Evolutionary conservation across 768 basidiomycete species (phyloP), one percentile per base, ranked within the genome.

Genomic region (Coprinellus micaceus): DNA sequence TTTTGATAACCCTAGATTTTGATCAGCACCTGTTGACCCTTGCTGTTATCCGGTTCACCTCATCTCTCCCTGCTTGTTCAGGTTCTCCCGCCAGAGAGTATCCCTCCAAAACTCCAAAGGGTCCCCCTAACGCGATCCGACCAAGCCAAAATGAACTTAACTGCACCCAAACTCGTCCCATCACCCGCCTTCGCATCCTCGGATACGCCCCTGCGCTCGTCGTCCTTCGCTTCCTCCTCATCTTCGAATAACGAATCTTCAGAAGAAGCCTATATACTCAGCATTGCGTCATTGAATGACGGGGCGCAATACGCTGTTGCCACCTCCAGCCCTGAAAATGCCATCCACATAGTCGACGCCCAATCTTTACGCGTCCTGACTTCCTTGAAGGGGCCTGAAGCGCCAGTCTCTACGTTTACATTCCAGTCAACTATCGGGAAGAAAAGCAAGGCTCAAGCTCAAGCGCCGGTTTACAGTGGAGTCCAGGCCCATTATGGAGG

Each of bases 301-400:
- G 71, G 78, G 1, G 67, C 67, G 0, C 67, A 71, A 57, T 83
- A 84, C 55, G 89, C 86, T 6, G 83, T 82, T 9, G 81, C 85
- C 4, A 73, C 81, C 0, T 88, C 87, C 5, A 75, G 84, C 1
- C 82, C 82, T 4, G 74, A 84, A n/a, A 83, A 89, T 62, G 71
- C 74, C 25, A 88, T 92, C 61, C 75, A 86, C 64, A 68, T 91
- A 22, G 82, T 85, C 63, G 88, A 89, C 69, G 85, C 77, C 64
- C 62, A 71, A 1, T 80, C 81, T 30, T 68, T 89, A 17, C 78
- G 71, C 48, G 64, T 64, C 9, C 65, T 78, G 12, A 69, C 74
- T 39, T 76, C 75, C 3, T 74, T 91, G 21, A 30, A 49, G 4
- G 47, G 47, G 10, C n/a, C n/a, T n/a, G 46, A 25, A 24, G 56